phyloP scores from a whole-genome alignment of 1,139 yeast genomes.

The Meyerozyma guilliermondii region DNA sequence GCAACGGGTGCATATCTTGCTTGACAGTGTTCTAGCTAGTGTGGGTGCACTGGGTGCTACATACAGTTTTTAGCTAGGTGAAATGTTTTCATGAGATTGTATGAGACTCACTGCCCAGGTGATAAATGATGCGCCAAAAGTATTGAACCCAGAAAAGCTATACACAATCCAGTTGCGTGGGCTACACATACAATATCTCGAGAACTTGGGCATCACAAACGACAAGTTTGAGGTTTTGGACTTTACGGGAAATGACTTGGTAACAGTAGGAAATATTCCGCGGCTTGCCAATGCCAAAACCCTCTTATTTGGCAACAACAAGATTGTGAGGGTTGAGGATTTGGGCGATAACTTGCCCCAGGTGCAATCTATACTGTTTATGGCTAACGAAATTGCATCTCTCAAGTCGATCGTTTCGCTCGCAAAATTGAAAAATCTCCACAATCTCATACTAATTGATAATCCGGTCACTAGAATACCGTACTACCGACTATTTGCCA shows the following conservation, averaged over 20 bases:
- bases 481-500: constrained; percentile 54
- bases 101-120: constrained; percentile 38
- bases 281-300: constrained; percentile 37
- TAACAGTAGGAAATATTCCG: constrained; percentile 51
- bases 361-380: constrained; percentile 45
- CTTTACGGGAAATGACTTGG: constrained; percentile 60
- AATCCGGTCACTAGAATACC: constrained; percentile 56
- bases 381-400: constrained; percentile 44
- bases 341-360: constrained; percentile 31
- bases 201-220: constrained; percentile 29
- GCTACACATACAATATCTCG: constrained; percentile 29
- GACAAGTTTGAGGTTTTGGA: constrained; percentile 52
- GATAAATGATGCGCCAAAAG: constrained; percentile 27
- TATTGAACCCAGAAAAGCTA: constrained; percentile 33
- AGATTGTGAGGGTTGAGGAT: constrained; percentile 37
- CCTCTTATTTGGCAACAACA: constrained; percentile 55
- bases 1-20: constrained; percentile 29
- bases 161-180: constrained; percentile 33
- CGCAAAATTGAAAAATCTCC: constrained; percentile 29
- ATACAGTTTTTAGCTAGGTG: background rate
- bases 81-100: background rate
- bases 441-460: constrained; percentile 48
- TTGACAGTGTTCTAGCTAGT: constrained; percentile 22
- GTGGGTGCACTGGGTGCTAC: constrained; percentile 1
- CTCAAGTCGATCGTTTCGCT: constrained; percentile 38